Base-by-base conservation (phyloP, 495 filamentous ascomycete genomes). In the Articulospora tetracladia region DNA sequence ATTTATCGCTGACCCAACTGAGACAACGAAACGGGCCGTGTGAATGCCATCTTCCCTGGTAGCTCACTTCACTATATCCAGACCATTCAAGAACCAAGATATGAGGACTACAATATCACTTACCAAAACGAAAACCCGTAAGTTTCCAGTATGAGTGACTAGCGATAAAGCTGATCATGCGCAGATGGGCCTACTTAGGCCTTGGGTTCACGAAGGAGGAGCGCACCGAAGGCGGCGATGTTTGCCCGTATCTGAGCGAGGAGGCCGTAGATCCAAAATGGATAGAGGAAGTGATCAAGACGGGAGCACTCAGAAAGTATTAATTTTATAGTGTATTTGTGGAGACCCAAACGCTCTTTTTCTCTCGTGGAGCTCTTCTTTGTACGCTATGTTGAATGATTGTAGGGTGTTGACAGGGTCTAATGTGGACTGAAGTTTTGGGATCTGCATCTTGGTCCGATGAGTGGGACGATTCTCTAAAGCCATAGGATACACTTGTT, bases 101-200 rank as follows among this genome's bases (percentile, higher is more conserved):
- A 59, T 20, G 65, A 64, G 39, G 65, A 67, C 51, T 63, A 58
- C 25, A 51, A 63, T 20, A 66, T 66, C 25, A 60, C 47, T 0
- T 66, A 67, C 32, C 50, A 56, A 30, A 55, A 55, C 25, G 58
- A 44, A 13, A 62, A 62, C 48, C 59, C 48, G 59, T 61, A 49
- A 57, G 62, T 54, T 10, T 3, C 12, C 17, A 24, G 6, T 10
- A 50, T 2, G 25, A 50, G 6, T n/a, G 19, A 50, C 17, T 24
- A 24, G 25, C 47, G 20, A 47, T 13, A 3, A 22, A 19, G 36
- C 44, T 24, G 36, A 53, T n/a, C 6, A 2, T 32, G 32, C 48
- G 17, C 26, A 58, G 47, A 2, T 66, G 59, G 59, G 59, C 50
- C 23, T 59, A 50, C 24, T 44, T 62, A 13, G 63, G 63, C 8